These are phyloP conservation scores for Pharnaceum exiguum DNA, from an alignment of 148 eudicot species.

Conservation along the genomic window DNA sequence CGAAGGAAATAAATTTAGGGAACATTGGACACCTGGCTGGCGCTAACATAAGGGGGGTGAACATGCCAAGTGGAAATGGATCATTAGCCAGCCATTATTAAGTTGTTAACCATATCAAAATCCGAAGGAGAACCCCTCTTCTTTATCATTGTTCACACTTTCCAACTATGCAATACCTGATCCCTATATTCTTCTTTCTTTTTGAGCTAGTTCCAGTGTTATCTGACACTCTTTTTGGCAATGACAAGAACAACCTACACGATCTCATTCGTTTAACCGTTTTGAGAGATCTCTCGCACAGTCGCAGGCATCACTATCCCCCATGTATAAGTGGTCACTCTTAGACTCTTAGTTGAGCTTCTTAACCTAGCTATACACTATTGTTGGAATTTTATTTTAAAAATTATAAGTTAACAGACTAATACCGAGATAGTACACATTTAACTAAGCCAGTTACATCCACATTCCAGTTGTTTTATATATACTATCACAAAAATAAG, in stretches of 20 bases:
- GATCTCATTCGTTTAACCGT: conserved; percentile 32
- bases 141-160: no score
- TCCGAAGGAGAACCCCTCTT: conserved; percentile 1
- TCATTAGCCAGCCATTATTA: conserved; percentile 5
- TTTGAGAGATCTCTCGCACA: conserved; percentile 30
- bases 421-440: no score
- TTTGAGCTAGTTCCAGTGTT: conserved; percentile 9
- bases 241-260: conserved; percentile 16
- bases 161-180: conserved; percentile 16
- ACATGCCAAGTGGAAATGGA: conserved; percentile 32
- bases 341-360: conserved; percentile 3
- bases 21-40: conserved; percentile 22
- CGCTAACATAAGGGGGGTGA: conserved; percentile 11
- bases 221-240: neutral
- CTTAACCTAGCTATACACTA: neutral
- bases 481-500: no score
- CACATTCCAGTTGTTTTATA: no score
- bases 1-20: no score
- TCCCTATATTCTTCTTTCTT: conserved; percentile 15
- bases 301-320: conserved; percentile 5
- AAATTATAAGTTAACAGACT: no score
- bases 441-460: no score
- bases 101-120: conserved; percentile 2
- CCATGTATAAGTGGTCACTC: conserved; percentile 7
- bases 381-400: neutral